Evolutionary conservation across 176 grass and related monocot species (phyloP), one percentile per base, ranked within the genome.

Genomic region (Areca catechu): DNA sequence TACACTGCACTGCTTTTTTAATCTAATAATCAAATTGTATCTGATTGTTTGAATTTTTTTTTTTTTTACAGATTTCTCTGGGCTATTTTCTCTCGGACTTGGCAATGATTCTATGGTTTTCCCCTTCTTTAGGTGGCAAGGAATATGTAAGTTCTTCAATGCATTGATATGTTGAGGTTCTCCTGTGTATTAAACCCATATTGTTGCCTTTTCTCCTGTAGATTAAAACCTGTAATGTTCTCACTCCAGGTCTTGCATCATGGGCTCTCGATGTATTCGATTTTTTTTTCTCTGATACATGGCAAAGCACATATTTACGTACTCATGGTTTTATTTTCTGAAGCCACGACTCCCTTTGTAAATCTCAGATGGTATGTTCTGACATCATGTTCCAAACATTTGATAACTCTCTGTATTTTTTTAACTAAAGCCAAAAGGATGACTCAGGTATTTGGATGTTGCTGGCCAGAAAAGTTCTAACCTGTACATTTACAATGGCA

Each of bases 241-340:
- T 43, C 34, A 43, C 24, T 68, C 22, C 77, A 95, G 90, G 76
- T 95, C 50, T 24, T 95, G 54, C 90, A 95, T 76, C 90, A 95
- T 15, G 82, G 79, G n/a, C 76, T 95, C 53, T 84, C 90, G 51
- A 83, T 95, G 37, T 83, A 80, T 71, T 75, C 90, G 24, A 83
- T 95, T 15, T 51, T 74, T 81, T 82, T 89, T 69, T 76, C 82
- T 74, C 74, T 89, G 50, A 52, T 79, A 22, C 75, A 66, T 62
- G 85, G 85, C 28, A 81, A 89, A 78, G 90, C 78, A 60, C 90
- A 95, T 70, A 48, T 95, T 19, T 95, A 95, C 69, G 79, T 89
- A 67, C 90, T 85, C 19, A 89, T 79, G 70, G 72, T 95, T 23
- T 86, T 95, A 57, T 88, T 95, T 76, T 78, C 90, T 15, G 90